Evolutionary conservation across 176 grass and related monocot species (phyloP).

Genomic region (Elymus sibiricus): DNA sequence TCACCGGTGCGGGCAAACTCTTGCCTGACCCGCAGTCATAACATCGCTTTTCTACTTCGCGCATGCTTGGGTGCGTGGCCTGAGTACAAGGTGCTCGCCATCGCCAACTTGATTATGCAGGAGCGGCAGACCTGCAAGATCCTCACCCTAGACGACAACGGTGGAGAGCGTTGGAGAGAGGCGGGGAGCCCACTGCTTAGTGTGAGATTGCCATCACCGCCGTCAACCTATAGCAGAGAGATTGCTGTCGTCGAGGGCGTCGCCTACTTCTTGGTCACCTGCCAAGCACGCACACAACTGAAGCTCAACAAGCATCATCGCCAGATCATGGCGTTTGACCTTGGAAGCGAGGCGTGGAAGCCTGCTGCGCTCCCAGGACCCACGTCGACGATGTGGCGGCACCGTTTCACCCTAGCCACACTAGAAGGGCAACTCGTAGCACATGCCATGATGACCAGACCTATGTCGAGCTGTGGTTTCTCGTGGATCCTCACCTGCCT

Average conservation of each 20-base stretch:
- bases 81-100: background rate
- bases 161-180: background rate
- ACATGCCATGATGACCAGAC: rapidly evolving
- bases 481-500: background rate
- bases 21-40: background rate
- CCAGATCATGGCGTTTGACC: background rate
- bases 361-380: background rate
- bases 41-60: background rate
- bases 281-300: background rate
- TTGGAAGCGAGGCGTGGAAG: background rate
- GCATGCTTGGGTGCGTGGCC: background rate
- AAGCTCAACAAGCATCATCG: no score
- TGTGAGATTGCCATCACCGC: background rate
- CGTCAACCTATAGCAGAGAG: background rate
- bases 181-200: background rate
- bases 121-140: background rate
- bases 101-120: background rate
- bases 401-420: background rate
- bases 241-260: background rate
- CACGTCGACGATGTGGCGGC: no score
- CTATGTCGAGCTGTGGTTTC: background rate
- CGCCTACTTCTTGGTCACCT: background rate
- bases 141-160: background rate
- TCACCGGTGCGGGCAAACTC: background rate
- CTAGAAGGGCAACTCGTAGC: background rate